Evolutionary conservation across 2,329 filamentous ascomycete species (phyloP), one percentile per base, ranked within the genome.

Genomic region (Cyphellophora attinorum): DNA sequence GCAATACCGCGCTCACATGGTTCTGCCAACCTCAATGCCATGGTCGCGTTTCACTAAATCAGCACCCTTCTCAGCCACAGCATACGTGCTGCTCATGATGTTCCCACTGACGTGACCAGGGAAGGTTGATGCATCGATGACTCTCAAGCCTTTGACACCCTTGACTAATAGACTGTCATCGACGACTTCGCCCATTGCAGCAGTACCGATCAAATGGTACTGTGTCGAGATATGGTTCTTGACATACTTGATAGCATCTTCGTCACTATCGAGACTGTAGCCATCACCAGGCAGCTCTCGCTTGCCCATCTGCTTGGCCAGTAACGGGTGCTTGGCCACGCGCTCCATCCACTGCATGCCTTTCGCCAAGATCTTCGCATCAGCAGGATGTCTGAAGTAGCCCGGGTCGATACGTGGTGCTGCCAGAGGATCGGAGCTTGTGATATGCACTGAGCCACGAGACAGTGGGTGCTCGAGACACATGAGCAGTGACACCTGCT

Each of bases 141-240:
- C 54, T 11, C 60, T 45, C 19, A 63, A 37, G 5, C 51, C 51
- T 29, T 47, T 44, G 4, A 57, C 54, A 1, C 60, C 60, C 19
- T 60, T 54, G 0, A 62, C 58, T 14, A 44, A 48, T 25, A 61
- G 40, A 19, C 50, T 48, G 5, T 45, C 47, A 42, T 62, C 58
- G 4, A 63, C 56, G 2, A 58, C 57, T 17, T 60, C 55, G 8
- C 64, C 64, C 60, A 67, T 60, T 0, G 62, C 56, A 31, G 59
- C 64, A 1, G 60, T 64, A 2, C 62, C 64, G 10, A 52, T 52
- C n/a, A 53, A 53, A 44, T 65, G 62, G 45, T 60, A 65, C 33
- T 60, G 54, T 8, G 55, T 55, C 14, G 51, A 50, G 39, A 52
- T 41, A 44, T 58, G 37, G 31, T 54, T 37, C 25, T 57, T 53